Conservation (phyloP, 352 stramenopile genomes). For the Phytopythium helicoides region DNA sequence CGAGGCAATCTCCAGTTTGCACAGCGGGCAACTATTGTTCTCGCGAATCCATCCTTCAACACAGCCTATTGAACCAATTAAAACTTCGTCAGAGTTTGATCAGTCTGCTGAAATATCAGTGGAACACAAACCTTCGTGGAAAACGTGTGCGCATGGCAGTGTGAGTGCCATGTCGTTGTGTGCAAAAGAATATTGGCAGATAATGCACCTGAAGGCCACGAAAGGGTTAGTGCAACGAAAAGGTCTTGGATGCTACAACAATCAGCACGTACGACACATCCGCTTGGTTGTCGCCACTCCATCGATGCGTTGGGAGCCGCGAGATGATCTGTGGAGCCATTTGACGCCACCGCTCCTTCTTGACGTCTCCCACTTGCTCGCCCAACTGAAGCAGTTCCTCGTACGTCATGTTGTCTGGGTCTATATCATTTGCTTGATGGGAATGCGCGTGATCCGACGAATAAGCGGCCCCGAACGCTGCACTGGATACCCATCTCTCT, state of each 20-base stretch:
- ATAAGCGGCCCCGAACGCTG: background rate
- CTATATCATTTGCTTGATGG: constrained; percentile 30
- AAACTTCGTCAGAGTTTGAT: background rate
- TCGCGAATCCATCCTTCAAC: constrained; percentile 67
- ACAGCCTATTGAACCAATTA: constrained; percentile 34
- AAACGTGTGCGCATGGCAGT: constrained; percentile 71
- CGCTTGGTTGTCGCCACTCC: constrained; percentile 30
- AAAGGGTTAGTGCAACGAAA: background rate
- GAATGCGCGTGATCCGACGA: background rate
- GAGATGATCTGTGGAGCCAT: constrained; percentile 64
- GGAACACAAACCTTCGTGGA: constrained; percentile 58
- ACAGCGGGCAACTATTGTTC: constrained; percentile 80
- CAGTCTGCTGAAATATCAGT: background rate
- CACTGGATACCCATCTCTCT: background rate
- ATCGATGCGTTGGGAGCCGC: constrained; percentile 58
- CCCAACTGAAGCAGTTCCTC: constrained; percentile 70
- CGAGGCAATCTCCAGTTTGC: constrained; percentile 57
- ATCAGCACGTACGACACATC: constrained; percentile 71
- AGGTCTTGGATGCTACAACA: too few relatives aligned
- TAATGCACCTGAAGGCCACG: constrained; percentile 43
- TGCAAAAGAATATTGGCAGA: constrained; percentile 69
- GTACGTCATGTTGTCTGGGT: constrained; percentile 82
- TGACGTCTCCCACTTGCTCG: constrained; percentile 71
- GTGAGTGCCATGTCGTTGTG: constrained; percentile 57
- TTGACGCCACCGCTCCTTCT: constrained; percentile 67